phyloP scores from a whole-genome alignment of 2,329 filamentous ascomycete genomes.

The Diaporthe citrichinensis region DNA sequence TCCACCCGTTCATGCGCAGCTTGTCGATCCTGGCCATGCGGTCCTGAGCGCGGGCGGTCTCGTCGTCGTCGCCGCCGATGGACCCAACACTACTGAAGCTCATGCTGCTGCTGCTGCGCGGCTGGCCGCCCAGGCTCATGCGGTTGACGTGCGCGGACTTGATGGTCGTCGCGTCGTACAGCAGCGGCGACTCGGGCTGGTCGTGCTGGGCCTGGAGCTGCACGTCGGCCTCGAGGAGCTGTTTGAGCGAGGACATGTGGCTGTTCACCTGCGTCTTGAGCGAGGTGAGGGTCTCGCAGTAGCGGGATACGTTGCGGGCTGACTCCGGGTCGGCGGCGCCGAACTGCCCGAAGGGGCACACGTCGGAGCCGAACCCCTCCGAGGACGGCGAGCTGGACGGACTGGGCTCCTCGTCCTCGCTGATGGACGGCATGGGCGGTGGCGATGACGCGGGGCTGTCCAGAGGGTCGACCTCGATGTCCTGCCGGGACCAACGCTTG shows the following conservation, averaged over 20 bases:
- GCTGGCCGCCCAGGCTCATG: constrained; percentile 37
- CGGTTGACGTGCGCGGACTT: constrained; percentile 23
- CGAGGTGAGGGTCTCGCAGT: constrained; percentile 62
- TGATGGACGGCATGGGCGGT: constrained; percentile 41
- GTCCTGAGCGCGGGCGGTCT: constrained; percentile 58
- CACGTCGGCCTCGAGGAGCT: constrained; percentile 49
- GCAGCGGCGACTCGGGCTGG: constrained; percentile 27
- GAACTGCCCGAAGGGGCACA: constrained; percentile 53
- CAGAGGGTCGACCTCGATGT: constrained; percentile 31
- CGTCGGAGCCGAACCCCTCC: constrained; percentile 43
- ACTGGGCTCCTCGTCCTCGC: constrained; percentile 41
- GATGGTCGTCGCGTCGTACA: constrained; percentile 23
- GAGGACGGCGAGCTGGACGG: constrained; percentile 38
- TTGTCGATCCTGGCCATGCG: constrained; percentile 67
- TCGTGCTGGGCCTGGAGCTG: constrained; percentile 3
- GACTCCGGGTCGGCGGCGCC: constrained; percentile 32
- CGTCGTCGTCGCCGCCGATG: constrained; percentile 46
- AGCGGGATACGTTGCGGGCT: constrained; percentile 59
- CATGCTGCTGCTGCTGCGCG: constrained; percentile 37
- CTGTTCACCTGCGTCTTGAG: constrained; percentile 64
- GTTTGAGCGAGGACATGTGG: constrained; percentile 63
- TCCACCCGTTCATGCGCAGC: constrained; percentile 68
- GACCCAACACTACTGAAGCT: constrained; percentile 45
- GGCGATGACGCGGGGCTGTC: constrained; percentile 40
- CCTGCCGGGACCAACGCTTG: constrained; percentile 35